phyloP scores from a whole-genome alignment of 2,329 filamentous ascomycete species.

The Didymosphaeria variabile region DNA sequence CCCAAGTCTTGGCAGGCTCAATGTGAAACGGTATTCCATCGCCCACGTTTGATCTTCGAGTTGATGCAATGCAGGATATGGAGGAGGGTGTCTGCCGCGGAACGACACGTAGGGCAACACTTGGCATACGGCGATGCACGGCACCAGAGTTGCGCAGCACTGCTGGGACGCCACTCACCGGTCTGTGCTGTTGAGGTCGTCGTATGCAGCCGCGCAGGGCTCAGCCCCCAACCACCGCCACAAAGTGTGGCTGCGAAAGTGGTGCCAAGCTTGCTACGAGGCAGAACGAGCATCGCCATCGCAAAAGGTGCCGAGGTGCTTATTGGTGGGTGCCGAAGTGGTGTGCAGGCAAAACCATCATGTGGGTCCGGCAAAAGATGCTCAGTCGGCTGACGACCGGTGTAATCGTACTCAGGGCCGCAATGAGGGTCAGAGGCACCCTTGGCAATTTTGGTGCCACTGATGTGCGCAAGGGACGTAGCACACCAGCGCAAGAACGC shows the following conservation, averaged over 20 bases:
- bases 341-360: background rate
- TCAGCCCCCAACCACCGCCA: constrained; percentile 9
- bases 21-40: constrained; percentile 17
- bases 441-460: constrained; percentile 12
- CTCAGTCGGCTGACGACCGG: constrained; percentile 18
- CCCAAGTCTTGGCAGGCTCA: constrained; percentile 14
- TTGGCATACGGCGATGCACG: constrained; percentile 9
- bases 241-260: constrained; percentile 14
- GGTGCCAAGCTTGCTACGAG: constrained; percentile 13
- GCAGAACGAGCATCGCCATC: constrained; percentile 14
- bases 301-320: background rate
- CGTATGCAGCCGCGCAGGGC: background rate
- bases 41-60: constrained; percentile 17
- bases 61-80: constrained; percentile 15
- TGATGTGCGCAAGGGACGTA: constrained; percentile 11
- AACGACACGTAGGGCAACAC: background rate
- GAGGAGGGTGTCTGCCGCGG: background rate
- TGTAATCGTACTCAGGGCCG: constrained; percentile 11
- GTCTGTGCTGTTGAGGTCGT: background rate
- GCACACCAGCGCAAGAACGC: constrained; percentile 5
- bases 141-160: constrained; percentile 11
- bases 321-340: constrained; percentile 2
- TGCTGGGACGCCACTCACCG: constrained; percentile 6
- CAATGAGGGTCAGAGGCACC: background rate
- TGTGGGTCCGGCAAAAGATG: background rate